Percentiles rank a stretch among this genome's conserved stretches.
These are phyloP conservation scores for Colletotrichum euphorbiae DNA, from an alignment of 2,329 filamentous ascomycete genomes.

Conservation along the genomic window DNA sequence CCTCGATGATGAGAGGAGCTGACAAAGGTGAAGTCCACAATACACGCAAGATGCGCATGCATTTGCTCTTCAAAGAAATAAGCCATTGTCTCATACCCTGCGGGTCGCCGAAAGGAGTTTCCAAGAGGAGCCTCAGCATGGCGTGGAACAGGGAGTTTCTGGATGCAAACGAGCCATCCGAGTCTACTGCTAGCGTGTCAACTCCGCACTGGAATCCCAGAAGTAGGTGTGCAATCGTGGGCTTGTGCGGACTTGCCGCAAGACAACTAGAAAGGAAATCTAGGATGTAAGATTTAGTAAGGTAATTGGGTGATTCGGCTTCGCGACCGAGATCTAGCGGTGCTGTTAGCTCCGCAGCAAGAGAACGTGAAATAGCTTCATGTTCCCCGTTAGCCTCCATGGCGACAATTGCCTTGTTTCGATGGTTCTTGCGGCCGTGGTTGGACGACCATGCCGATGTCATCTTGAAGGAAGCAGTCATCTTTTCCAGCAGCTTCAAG, in stretches of 20 bases:
- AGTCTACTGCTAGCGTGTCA: constrained; percentile 74
- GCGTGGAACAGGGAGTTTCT: constrained; percentile 85
- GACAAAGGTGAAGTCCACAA: constrained; percentile 89
- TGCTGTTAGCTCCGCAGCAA: constrained; percentile 76
- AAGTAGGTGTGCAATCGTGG: constrained; percentile 90
- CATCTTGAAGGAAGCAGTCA: constrained; percentile 86
- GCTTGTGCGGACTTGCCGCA: constrained; percentile 77
- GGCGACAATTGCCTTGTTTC: constrained; percentile 89
- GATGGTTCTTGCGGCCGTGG: constrained; percentile 56
- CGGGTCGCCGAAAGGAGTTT: constrained; percentile 73
- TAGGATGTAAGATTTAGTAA: constrained; percentile 85
- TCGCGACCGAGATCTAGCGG: constrained; percentile 80
- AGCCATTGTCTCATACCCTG: constrained; percentile 75
- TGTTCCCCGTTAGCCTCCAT: constrained; percentile 84
- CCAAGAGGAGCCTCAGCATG: constrained; percentile 77
- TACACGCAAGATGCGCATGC: constrained; percentile 79
- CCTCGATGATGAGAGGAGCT: constrained; percentile 76
- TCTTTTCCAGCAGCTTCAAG: constrained; percentile 83
- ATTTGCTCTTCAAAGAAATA: constrained; percentile 74
- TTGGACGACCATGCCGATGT: constrained; percentile 71
- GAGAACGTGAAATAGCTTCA: constrained; percentile 80
- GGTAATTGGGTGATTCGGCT: constrained; percentile 76
- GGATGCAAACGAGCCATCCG: constrained; percentile 76
- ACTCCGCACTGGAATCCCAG: constrained; percentile 87
- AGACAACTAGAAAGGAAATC: constrained; percentile 88